Conservation (phyloP, 2,329 filamentous ascomycete genomes). For the Fusarium protoensiforme region DNA sequence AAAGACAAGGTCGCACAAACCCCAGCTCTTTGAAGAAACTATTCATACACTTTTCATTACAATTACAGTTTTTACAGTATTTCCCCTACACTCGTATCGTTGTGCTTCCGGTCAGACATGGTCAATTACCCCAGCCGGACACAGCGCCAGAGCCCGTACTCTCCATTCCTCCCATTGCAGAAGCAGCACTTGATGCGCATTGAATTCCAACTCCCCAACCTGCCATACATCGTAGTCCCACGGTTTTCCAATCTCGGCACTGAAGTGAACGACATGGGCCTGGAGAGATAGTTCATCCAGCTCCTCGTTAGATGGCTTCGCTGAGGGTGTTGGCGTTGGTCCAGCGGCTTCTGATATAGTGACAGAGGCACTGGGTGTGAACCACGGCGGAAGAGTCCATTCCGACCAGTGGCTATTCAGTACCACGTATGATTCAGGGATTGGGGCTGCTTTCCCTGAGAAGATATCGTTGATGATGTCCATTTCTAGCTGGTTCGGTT, state of each 20-base stretch:
- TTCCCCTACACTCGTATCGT: background rate
- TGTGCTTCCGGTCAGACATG: background rate
- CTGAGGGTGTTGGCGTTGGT: background rate
- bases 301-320: background rate
- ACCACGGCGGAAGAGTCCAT: slow-evolving; percentile 30
- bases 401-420: slow-evolving; percentile 35
- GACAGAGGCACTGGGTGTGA: background rate
- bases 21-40: background rate
- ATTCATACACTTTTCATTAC: background rate
- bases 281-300: slow-evolving; percentile 26
- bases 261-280: slow-evolving; percentile 26
- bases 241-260: slow-evolving; percentile 18
- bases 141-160: slow-evolving; percentile 9
- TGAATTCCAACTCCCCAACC: slow-evolving; percentile 2
- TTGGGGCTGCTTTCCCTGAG: background rate
- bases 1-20: no score
- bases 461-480: slow-evolving; percentile 32
- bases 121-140: slow-evolving; percentile 17
- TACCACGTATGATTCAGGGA: slow-evolving; percentile 17
- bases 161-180: slow-evolving; percentile 31
- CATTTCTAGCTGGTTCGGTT: slow-evolving; percentile 28
- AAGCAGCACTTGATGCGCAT: slow-evolving; percentile 18
- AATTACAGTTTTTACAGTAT: background rate
- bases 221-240: slow-evolving; percentile 19
- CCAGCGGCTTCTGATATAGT: background rate